Conservation (phyloP, 352 stramenopile genomes). For the Phytophthora ramorum region DNA sequence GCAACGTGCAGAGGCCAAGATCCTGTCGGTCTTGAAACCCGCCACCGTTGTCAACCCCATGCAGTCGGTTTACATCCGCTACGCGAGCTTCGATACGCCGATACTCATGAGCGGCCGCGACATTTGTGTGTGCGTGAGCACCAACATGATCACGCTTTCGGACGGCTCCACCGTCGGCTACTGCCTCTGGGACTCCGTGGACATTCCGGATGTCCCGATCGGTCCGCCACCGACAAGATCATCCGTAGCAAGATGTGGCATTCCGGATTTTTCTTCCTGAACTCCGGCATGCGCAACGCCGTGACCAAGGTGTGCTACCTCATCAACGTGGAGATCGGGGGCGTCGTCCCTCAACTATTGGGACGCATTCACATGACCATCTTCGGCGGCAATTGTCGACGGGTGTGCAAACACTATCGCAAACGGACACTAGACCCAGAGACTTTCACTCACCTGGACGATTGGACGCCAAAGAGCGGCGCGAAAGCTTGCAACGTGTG, state of each 20-base stretch:
- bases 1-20: constrained; percentile 57
- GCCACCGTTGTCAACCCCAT: constrained; percentile 33
- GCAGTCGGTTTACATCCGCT: constrained; percentile 44
- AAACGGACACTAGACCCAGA: constrained; percentile 40
- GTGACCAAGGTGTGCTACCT: constrained; percentile 63
- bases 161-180: constrained; percentile 59
- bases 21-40: constrained; percentile 48
- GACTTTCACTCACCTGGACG: constrained; percentile 34
- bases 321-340: constrained; percentile 40
- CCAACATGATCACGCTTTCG: constrained; percentile 25
- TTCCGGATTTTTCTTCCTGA: constrained; percentile 56
- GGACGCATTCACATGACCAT: constrained; percentile 46
- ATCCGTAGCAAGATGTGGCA: constrained; percentile 48
- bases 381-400: constrained; percentile 50
- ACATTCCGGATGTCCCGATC: constrained; percentile 41
- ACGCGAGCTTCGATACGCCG: constrained; percentile 48
- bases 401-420: constrained; percentile 52
- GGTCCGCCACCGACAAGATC: constrained; percentile 36
- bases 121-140: constrained; percentile 43
- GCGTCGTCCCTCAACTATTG: constrained; percentile 33
- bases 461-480: constrained; percentile 41
- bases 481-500: constrained; percentile 38
- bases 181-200: constrained; percentile 66
- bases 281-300: constrained; percentile 37
- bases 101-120: constrained; percentile 47